These are phyloP conservation scores for Eucalyptus regnans DNA, from an alignment of 345 rosid species.

Conservation along the genomic window DNA sequence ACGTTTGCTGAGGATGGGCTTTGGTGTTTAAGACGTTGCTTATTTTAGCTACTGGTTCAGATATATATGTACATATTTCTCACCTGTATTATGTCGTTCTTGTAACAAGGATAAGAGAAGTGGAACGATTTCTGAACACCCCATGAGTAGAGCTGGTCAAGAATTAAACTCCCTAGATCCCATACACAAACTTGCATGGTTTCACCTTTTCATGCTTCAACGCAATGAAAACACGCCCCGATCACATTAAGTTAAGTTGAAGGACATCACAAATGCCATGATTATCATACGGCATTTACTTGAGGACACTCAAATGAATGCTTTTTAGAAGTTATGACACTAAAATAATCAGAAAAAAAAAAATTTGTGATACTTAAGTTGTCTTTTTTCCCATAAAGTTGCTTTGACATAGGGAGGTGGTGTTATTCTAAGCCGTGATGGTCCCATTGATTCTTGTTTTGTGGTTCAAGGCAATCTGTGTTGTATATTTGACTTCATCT, in stretches of 20 bases:
- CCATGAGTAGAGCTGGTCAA: neutral
- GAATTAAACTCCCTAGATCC: neutral
- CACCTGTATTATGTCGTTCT: neutral
- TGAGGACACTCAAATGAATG: neutral
- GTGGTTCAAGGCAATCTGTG: neutral
- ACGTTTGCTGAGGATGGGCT: neutral
- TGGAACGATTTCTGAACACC: neutral
- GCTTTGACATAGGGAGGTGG: neutral
- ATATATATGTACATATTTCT: neutral
- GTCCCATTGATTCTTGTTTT: neutral
- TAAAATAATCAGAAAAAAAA: neutral
- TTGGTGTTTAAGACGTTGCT: neutral
- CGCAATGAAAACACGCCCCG: neutral
- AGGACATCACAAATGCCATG: neutral
- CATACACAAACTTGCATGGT: neutral
- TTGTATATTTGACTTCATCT: neutral
- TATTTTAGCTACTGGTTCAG: neutral
- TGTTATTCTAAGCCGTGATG: neutral
- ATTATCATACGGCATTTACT: accelerated
- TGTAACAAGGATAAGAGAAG: neutral
- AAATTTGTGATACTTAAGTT: neutral
- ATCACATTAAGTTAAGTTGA: neutral
- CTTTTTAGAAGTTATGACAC: neutral
- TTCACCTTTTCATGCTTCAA: neutral
- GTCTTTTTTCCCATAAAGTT: neutral